Evolutionary conservation across 2,329 filamentous ascomycete genomes (phyloP), one percentile per base, ranked within the genome.

Genomic region (Pestalotiopsis sp.): DNA sequence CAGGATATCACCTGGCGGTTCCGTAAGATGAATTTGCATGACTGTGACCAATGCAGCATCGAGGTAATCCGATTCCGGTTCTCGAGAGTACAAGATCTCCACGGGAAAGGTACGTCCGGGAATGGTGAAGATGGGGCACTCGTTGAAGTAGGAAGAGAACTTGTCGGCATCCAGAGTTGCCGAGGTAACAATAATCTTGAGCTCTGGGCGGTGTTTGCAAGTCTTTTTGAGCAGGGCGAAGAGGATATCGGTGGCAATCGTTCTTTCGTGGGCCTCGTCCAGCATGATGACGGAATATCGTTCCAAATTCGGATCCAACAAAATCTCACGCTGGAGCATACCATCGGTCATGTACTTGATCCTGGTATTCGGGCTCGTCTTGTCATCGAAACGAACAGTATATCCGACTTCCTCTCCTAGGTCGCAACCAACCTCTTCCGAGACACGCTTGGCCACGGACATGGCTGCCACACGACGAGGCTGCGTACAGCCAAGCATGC

Each of bases 311-410:
- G 95, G 93, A 78, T 99, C 96, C 73, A 98, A 87, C 65, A 99
- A 86, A 78, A 98, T 94, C 82, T 99, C 96, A 83, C 96, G 89
- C 82, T 98, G 91, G 78, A 99, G 88, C 93, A 98, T 98, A 80
- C 96, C 96, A 76, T 99, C 96, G 17, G 96, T 99, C 95, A 99
- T 98, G 83, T 99, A 99, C 83, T 99, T 99, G 84, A 99, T 97
- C 77, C 91, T 93, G 1, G 96, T 99, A 20, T 91, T 87, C 1
- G 93, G 90, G 72, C 91, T 93, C 0, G 95, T 98, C 78, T 91
- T 93, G 81, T 99, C 96, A 77, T 99, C 96, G 78, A 99, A 99
- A 78, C 96, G 93, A 77, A 99, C 97, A 7, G 93, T 97, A 79
- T 99, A 99, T 67, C 96, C 96, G 71, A 99, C 95, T 78, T 98